Base-by-base conservation (phyloP, 371 early-diverging fungal species). In the Basidiobolus meristosporus region DNA sequence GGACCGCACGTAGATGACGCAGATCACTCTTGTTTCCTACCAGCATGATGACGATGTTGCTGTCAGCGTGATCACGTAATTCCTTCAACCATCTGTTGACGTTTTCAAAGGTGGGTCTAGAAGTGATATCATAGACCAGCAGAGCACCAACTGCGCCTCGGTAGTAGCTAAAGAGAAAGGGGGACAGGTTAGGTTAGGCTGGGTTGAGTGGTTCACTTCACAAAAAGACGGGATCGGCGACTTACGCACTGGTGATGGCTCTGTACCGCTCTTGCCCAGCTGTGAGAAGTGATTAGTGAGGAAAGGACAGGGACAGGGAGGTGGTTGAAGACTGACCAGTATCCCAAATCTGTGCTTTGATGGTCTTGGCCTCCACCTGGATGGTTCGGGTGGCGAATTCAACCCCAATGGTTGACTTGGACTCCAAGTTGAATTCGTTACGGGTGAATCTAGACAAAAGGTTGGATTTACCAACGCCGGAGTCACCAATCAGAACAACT, bases 311-410 rank as follows among this genome's bases (percentile, higher is more conserved):
- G n/a, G n/a, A n/a, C n/a, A n/a, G n/a, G n/a, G n/a, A n/a, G n/a
- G n/a, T n/a, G n/a, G n/a, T n/a, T n/a, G n/a, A n/a, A n/a, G n/a
- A n/a, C 41, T 54, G 56, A 71, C 75, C 81, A 42, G 97, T 95
- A 54, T 97, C 99, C 99, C 99, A 99, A 51, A 99, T 98, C 62
- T 99, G 99, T 23, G 98, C 96, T 64, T 99, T 99, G 51, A 99
- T 90, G 19, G 82, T 87, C 62, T 93, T 90, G 41, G 74, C 73
- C 47, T 96, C 92, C 10, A 99, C 89, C 53, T 91, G 83, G 52
- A 98, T 92, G 56, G 78, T 84, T 44, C 92, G 73, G 29, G 98
- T 98, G 34, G 93, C 98, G 67, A 99, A 99, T 59, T 99, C 97
- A 31, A 99, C 98, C 46, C 99, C 99, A 57, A 99, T 99, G 44